A percentile compares a stretch with the other conserved stretches of the same genome.
Evolutionary conservation across 78 protist species (phyloP).

Genomic region (Polysphondylium violaceum): DNA sequence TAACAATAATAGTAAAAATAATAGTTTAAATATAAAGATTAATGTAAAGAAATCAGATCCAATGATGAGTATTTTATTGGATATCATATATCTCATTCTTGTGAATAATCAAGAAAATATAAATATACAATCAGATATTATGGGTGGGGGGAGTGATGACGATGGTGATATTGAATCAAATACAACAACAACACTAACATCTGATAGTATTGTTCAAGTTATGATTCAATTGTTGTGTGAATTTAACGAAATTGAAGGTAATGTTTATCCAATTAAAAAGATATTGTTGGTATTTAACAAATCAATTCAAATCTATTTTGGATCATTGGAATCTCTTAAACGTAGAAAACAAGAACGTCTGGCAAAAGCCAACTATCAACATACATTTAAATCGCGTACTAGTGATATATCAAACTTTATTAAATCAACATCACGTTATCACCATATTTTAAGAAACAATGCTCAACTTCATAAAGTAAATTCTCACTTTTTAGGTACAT

Average conservation of each 20-base stretch:
- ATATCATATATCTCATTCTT: constrained; percentile 50
- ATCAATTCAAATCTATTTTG: constrained; percentile 30
- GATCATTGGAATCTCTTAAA: constrained; percentile 17
- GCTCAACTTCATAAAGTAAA: constrained; percentile 32
- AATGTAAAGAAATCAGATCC: constrained; percentile 62
- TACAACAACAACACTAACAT: constrained; percentile 8
- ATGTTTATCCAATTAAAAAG: constrained; percentile 69
- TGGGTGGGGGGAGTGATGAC: neutral
- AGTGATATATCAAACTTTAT: constrained; percentile 50
- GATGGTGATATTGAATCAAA: neutral
- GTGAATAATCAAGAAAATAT: constrained; percentile 45
- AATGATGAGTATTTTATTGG: constrained; percentile 31
- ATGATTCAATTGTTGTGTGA: constrained; percentile 17
- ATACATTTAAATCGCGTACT: constrained; percentile 35
- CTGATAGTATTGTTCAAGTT: no score
- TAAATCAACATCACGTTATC: constrained; percentile 50
- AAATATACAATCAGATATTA: no score
- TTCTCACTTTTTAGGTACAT: constrained; percentile 31
- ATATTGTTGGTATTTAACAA: constrained; percentile 42
- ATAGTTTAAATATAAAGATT: constrained; percentile 12
- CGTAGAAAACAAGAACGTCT: constrained; percentile 36
- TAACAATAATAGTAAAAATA: neutral
- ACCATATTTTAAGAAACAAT: constrained; percentile 3
- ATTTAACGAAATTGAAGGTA: constrained; percentile 51
- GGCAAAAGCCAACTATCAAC: neutral